Percentiles rank a stretch among this genome's conserved stretches.
Conservation (phyloP, 768 basidiomycete genomes). For the Nidula microcarpa region DNA sequence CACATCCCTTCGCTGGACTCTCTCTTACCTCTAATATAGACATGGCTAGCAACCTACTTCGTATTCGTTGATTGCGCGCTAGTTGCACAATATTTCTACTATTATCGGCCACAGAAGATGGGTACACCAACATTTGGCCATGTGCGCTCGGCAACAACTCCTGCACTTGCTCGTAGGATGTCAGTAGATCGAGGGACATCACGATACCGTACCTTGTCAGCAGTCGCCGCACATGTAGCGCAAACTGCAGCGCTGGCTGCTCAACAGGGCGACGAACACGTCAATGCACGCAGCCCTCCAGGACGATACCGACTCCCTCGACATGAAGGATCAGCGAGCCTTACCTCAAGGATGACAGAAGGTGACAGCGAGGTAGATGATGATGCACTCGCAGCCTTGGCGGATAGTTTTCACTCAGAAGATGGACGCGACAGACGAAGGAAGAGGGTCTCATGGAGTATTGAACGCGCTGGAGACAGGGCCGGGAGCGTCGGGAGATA, state of each 20-base stretch:
- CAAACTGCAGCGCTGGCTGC: conserved; percentile 68
- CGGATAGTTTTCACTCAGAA: conserved; percentile 80
- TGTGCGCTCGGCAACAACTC: conserved; percentile 39
- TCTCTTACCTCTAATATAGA: conserved; percentile 39
- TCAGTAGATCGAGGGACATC: conserved; percentile 52
- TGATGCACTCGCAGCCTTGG: conserved; percentile 50
- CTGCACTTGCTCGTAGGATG: conserved; percentile 34
- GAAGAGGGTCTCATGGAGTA: conserved; percentile 69
- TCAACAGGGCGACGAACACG: conserved; percentile 47
- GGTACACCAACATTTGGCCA: conserved; percentile 23
- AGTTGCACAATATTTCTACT: conserved; percentile 81
- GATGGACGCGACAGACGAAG: conserved; percentile 38
- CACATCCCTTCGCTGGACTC: background rate
- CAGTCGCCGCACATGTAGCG: conserved; percentile 70
- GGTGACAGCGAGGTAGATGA: conserved; percentile 46
- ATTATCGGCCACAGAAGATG: conserved; percentile 36
- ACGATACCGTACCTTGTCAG: conserved; percentile 67
- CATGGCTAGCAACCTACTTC: conserved; percentile 89
- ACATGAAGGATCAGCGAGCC: conserved; percentile 1
- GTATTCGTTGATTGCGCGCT: conserved; percentile 77
- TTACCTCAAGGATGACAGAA: conserved; percentile 8
- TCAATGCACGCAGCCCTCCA: conserved; percentile 17
- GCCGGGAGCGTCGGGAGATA: conserved; percentile 43
- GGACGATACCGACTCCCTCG: background rate
- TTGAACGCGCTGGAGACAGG: conserved; percentile 42